These are phyloP conservation scores for Pyrenophora teres DNA, from an alignment of 2,329 filamentous ascomycete species.

Conservation along the genomic window DNA sequence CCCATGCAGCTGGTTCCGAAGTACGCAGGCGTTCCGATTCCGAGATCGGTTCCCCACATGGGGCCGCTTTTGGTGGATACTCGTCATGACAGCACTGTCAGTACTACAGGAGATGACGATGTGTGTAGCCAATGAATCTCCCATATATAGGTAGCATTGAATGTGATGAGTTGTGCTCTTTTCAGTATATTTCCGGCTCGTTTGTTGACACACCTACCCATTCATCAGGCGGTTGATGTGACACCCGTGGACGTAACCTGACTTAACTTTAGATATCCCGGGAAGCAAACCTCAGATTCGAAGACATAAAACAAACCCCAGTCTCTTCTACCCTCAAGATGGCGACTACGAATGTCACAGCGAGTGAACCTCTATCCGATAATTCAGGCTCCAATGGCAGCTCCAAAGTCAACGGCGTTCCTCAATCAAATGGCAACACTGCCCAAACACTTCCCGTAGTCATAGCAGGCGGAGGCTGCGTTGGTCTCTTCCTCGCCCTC, in stretches of 20 bases:
- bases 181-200: too few relatives aligned
- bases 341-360: constrained; percentile 2
- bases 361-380: neutral
- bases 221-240: too few relatives aligned
- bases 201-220: too few relatives aligned
- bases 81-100: constrained; percentile 7
- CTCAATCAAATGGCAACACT: neutral
- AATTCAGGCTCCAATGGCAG: neutral
- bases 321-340: neutral
- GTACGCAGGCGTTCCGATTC: neutral
- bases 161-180: neutral
- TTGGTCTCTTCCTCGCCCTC: constrained; percentile 49
- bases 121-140: neutral
- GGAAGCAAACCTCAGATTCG: neutral
- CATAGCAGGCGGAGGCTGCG: constrained; percentile 49
- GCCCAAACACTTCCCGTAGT: constrained; percentile 33
- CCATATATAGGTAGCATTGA: neutral
- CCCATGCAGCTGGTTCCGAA: neutral
- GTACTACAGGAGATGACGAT: neutral
- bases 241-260: too few relatives aligned
- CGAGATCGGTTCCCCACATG: constrained; percentile 15
- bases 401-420: neutral
- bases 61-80: constrained; percentile 8
- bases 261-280: too few relatives aligned
- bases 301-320: neutral